These are phyloP conservation scores for Leptographium galeiforme DNA, from an alignment of 2,329 filamentous ascomycete genomes.

Conservation along the genomic window DNA sequence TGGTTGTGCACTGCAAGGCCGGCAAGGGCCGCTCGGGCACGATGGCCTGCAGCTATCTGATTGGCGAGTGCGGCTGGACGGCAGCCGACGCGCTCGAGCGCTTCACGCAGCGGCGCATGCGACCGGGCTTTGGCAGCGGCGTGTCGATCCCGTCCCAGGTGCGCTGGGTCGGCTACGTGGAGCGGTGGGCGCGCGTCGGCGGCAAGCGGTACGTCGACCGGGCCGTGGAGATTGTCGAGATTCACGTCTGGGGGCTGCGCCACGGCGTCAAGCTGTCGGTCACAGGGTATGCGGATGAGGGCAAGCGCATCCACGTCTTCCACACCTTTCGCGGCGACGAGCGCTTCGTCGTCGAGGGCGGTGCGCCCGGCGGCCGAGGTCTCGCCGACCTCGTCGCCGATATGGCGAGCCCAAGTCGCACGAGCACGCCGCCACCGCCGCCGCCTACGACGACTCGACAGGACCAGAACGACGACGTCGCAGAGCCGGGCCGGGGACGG, in stretches of 20 bases:
- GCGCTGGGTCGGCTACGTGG: constrained; percentile 77
- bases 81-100: constrained; percentile 37
- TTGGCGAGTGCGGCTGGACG: constrained; percentile 62
- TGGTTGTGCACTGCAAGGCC: constrained; percentile 93
- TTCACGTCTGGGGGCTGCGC: constrained; percentile 80
- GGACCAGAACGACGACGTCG: not conserved
- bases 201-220: constrained; percentile 73
- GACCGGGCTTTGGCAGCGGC: constrained; percentile 68
- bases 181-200: constrained; percentile 58
- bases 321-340: constrained; percentile 70
- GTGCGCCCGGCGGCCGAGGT: constrained; percentile 34
- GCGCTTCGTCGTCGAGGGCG: constrained; percentile 51
- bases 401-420: constrained; percentile 24
- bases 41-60: constrained; percentile 75
- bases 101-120: constrained; percentile 75
- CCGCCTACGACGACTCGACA: not conserved
- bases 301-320: constrained; percentile 70
- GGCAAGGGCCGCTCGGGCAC: constrained; percentile 91
- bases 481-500: not conserved
- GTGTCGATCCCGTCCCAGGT: constrained; percentile 89
- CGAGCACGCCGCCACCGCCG: not conserved
- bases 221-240: constrained; percentile 70
- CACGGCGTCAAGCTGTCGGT: constrained; percentile 80
- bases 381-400: constrained; percentile 39
- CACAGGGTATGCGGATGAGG: constrained; percentile 78